phyloP scores from a whole-genome alignment of 1,284 basidiomycete genomes.

The Neonothopanus nambi region DNA sequence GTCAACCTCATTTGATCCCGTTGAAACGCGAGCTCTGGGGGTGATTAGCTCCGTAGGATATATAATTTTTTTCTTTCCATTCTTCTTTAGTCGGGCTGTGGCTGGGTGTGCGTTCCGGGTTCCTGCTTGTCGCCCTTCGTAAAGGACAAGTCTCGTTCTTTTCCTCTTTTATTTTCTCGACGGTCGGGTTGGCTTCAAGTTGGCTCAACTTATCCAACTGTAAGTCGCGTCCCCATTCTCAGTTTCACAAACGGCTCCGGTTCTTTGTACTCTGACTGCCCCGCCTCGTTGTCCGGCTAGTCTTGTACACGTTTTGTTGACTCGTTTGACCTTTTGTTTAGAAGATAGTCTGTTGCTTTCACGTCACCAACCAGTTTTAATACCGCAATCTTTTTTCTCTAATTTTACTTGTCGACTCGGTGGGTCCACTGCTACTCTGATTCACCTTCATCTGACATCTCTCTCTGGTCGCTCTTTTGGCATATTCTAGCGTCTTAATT shows the following conservation, averaged over 20 bases:
- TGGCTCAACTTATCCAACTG: constrained; percentile 20
- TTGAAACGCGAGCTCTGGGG: constrained; percentile 12
- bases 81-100: constrained; percentile 2
- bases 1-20: constrained; percentile 9
- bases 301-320: constrained; percentile 4
- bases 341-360: constrained; percentile 2
- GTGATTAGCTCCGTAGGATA: constrained; percentile 8
- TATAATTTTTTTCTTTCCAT: constrained; percentile 11
- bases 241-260: constrained; percentile 4
- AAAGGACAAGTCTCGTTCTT: constrained; percentile 19
- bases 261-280: constrained; percentile 3
- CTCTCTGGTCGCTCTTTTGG: too few relatives aligned
- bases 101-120: constrained; percentile 8
- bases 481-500: constrained; percentile 24
- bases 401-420: background rate
- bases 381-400: constrained; percentile 19
- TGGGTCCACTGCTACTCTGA: constrained; percentile 10
- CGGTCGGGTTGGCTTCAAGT: constrained; percentile 18
- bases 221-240: constrained; percentile 26
- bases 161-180: constrained; percentile 19
- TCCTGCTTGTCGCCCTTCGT: constrained; percentile 16
- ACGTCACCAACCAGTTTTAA: background rate
- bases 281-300: too few relatives aligned
- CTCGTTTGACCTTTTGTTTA: constrained; percentile 5
- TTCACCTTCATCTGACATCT: background rate